A percentile compares a stretch with the other conserved stretches of the same genome.
Evolutionary conservation across 306 rosid genomes (phyloP).

Genomic region (Vigna radiata): DNA sequence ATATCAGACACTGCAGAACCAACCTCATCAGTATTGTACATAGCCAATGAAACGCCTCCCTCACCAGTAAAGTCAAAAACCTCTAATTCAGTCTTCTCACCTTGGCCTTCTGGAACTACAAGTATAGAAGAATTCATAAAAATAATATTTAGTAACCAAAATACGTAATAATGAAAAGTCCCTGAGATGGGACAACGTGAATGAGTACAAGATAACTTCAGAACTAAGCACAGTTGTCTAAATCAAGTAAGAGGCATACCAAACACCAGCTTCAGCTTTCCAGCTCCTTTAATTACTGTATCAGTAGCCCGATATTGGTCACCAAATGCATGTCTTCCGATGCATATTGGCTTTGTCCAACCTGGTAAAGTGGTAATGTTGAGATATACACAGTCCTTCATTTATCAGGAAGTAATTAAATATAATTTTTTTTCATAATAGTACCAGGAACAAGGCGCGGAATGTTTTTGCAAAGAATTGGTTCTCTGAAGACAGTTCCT

Average conservation of each 20-base stretch:
- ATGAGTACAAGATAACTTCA: neutral
- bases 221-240: neutral
- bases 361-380: slow-evolving; percentile 61
- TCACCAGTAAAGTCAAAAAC: slow-evolving; percentile 88
- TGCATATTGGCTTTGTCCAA: slow-evolving; percentile 94
- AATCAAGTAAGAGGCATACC: slow-evolving; percentile 61
- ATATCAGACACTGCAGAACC: slow-evolving; percentile 39
- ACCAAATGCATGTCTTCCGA: slow-evolving; percentile 99
- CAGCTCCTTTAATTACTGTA: slow-evolving; percentile 88
- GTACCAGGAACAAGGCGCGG: slow-evolving; percentile 99
- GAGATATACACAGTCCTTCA: slow-evolving; percentile 33
- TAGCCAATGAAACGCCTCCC: slow-evolving; percentile 91
- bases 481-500: slow-evolving; percentile 99
- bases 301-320: slow-evolving; percentile 97
- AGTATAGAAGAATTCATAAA: slow-evolving; percentile 37
- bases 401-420: slow-evolving; percentile 21
- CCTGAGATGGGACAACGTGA: neutral
- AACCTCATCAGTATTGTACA: slow-evolving; percentile 99
- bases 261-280: slow-evolving; percentile 82
- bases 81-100: slow-evolving; percentile 75
- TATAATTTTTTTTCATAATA: slow-evolving; percentile 11
- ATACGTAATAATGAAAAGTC: slow-evolving; percentile 15
- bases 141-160: slow-evolving; percentile 20
- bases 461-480: slow-evolving; percentile 91
- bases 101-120: slow-evolving; percentile 84